Evolutionary conservation across 2,329 filamentous ascomycete species (phyloP).

Genomic region (Lasiodiplodia hormozganensis): DNA sequence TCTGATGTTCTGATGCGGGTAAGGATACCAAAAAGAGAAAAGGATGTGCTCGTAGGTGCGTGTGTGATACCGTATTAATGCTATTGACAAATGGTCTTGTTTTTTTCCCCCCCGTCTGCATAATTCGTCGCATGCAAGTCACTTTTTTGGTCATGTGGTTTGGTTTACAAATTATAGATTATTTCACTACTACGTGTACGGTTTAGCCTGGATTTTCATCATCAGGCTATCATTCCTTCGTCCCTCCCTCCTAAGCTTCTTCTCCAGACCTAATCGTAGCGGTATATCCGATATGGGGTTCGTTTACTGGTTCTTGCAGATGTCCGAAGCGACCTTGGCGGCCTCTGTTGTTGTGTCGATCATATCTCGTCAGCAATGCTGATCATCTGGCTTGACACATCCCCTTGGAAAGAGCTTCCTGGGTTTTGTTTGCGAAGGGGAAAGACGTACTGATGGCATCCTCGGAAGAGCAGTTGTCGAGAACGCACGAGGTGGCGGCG

Average conservation of each 20-base stretch:
- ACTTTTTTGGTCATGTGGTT: background rate
- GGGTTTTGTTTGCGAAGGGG: background rate
- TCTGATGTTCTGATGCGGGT: background rate
- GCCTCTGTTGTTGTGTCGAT: slow-evolving; percentile 2
- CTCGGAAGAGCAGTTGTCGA: background rate
- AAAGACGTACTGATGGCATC: slow-evolving; percentile 1
- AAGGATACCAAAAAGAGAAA: background rate
- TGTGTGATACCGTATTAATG: background rate
- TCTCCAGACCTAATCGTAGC: background rate
- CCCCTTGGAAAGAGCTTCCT: too few species aligned
- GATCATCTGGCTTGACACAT: background rate
- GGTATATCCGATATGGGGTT: background rate
- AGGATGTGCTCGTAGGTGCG: background rate
- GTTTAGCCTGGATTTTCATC: background rate
- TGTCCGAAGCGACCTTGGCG: background rate
- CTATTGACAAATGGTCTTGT: background rate
- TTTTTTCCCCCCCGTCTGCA: background rate
- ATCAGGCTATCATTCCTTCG: background rate
- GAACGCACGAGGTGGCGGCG: background rate
- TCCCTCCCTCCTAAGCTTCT: background rate
- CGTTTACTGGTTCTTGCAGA: slow-evolving; percentile 16
- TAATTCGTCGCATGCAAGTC: background rate
- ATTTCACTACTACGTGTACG: background rate
- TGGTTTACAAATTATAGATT: slow-evolving; percentile 12
- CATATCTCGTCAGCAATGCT: background rate